Percentiles rank a stretch among this genome's conserved stretches.
phyloP scores from a whole-genome alignment of 495 filamentous ascomycete genomes.

The Polyplosphaeria fusca region DNA sequence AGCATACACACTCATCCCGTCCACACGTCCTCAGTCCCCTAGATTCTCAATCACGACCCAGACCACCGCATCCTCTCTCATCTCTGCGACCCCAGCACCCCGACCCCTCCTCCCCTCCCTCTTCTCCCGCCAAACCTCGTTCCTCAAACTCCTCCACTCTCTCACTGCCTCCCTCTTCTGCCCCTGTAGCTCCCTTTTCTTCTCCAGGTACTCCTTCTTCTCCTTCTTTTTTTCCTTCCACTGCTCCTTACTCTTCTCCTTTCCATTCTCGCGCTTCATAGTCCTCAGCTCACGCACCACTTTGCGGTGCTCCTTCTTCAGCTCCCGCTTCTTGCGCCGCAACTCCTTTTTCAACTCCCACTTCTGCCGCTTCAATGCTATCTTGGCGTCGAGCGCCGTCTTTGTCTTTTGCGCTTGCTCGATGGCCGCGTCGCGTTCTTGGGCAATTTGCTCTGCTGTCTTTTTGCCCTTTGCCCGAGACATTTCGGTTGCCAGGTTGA shows the following conservation, averaged over 20 bases:
- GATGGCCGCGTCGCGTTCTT: slow-evolving; percentile 21
- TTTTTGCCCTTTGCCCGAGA: slow-evolving; percentile 25
- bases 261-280: background rate
- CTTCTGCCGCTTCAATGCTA: slow-evolving; percentile 20
- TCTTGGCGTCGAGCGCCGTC: slow-evolving; percentile 17
- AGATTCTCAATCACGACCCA: slow-evolving; percentile 34
- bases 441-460: background rate
- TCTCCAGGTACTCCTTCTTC: background rate
- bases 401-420: slow-evolving; percentile 9
- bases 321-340: slow-evolving; percentile 6
- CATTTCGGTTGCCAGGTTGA: slow-evolving; percentile 5
- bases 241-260: slow-evolving; percentile 5
- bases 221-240: slow-evolving; percentile 1
- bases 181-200: background rate
- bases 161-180: background rate
- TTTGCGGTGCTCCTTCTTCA: slow-evolving; percentile 1
- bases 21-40: background rate
- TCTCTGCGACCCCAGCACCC: background rate
- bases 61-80: slow-evolving; percentile 8
- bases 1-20: too few relatives aligned
- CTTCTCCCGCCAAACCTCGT: slow-evolving; percentile 2
- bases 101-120: slow-evolving; percentile 4
- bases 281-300: slow-evolving; percentile 13
- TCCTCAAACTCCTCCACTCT: slow-evolving; percentile 2
- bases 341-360: slow-evolving; percentile 6